These are phyloP conservation scores for Dendrocalamus sinicus DNA, from an alignment of 176 grass and related monocot genomes.

Conservation along the genomic window DNA sequence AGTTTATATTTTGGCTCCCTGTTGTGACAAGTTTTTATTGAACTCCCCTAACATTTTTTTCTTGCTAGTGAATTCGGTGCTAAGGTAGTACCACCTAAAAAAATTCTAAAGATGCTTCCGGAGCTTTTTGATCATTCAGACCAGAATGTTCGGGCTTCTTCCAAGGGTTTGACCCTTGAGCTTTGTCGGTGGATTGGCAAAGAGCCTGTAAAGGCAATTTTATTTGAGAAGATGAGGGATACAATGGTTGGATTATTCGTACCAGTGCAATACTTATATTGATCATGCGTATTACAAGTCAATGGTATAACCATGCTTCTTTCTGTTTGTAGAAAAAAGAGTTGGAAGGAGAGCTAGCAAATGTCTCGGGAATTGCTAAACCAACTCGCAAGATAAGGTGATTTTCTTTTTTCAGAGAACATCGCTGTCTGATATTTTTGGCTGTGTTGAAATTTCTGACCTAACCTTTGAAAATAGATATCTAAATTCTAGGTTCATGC, in stretches of 20 bases:
- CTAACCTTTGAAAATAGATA: neutral
- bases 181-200: conserved; percentile 98
- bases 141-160: conserved; percentile 96
- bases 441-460: conserved; percentile 24
- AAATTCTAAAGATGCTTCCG: conserved; percentile 97
- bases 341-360: conserved; percentile 88
- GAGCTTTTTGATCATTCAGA: conserved; percentile 98
- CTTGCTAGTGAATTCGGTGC: conserved; percentile 82
- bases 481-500: neutral
- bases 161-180: conserved; percentile 95
- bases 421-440: conserved; percentile 7
- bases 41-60: conserved; percentile 6
- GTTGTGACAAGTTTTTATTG: conserved; percentile 4
- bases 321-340: conserved; percentile 92
- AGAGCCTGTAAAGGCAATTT: conserved; percentile 94
- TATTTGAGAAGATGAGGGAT: conserved; percentile 99
- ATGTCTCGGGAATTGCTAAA: conserved; percentile 74
- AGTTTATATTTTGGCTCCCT: conserved; percentile 23
- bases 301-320: conserved; percentile 36
- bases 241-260: conserved; percentile 74
- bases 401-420: neutral
- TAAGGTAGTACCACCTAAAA: conserved; percentile 93
- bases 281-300: neutral
- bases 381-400: conserved; percentile 99
- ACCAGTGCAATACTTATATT: neutral